These are phyloP conservation scores for Rhizopogon vinicolor DNA, from an alignment of 768 basidiomycete species.

Conservation along the genomic window DNA sequence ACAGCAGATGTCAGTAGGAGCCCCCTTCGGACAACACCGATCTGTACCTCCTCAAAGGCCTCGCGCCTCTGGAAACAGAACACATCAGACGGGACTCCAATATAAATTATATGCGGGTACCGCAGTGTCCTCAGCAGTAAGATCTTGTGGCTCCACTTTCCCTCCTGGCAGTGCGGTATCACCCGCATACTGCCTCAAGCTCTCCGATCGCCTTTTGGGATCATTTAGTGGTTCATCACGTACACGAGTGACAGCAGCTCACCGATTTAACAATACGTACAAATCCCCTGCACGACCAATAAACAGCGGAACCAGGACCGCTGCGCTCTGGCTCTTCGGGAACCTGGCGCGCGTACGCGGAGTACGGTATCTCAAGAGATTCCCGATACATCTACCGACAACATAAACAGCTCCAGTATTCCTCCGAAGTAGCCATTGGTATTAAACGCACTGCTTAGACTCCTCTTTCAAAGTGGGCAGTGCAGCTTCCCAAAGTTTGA, in stretches of 20 bases:
- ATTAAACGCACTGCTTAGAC: constrained; percentile 14
- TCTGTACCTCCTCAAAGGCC: constrained; percentile 80
- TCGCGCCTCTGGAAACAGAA: constrained; percentile 61
- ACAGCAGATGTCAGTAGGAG: not conserved
- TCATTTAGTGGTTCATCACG: not conserved
- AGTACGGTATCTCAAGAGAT: constrained; percentile 22
- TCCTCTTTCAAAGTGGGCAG: constrained; percentile 13
- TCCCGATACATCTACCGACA: constrained; percentile 18
- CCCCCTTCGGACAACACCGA: not conserved
- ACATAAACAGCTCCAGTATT: not conserved
- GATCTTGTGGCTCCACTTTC: constrained; percentile 66
- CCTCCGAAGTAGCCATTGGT: not conserved
- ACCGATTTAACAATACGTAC: constrained; percentile 83
- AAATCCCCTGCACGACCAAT: constrained; percentile 80
- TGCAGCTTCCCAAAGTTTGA: constrained; percentile 8
- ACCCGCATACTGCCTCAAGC: constrained; percentile 73
- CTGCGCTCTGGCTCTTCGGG: constrained; percentile 61
- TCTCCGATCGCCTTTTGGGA: constrained; percentile 60
- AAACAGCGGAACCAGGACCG: constrained; percentile 81
- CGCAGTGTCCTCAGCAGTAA: constrained; percentile 73
- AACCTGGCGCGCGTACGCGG: constrained; percentile 29
- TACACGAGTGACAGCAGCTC: constrained; percentile 23
- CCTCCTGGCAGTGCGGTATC: constrained; percentile 90
- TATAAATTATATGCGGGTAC: constrained; percentile 37
- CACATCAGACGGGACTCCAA: not conserved